phyloP scores from a whole-genome alignment of 2,329 filamentous ascomycete genomes.

The Pseudocercospora crystallina region DNA sequence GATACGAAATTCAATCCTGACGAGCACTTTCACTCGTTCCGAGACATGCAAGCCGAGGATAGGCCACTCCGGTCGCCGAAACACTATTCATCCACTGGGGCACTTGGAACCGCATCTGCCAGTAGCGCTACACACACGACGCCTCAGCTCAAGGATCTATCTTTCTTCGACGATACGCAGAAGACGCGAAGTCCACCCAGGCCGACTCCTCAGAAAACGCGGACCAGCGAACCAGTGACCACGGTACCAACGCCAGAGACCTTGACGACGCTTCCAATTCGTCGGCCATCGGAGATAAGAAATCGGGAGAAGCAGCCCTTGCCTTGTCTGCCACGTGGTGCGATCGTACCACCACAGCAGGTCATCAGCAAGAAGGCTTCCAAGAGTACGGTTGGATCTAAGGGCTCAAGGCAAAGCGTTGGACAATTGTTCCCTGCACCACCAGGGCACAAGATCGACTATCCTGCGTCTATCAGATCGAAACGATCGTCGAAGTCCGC shows the following conservation, averaged over 20 bases:
- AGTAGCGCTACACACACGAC: slow-evolving; percentile 14
- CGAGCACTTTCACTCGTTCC: slow-evolving; percentile 11
- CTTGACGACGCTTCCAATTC: slow-evolving; percentile 5
- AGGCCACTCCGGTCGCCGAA: slow-evolving; percentile 13
- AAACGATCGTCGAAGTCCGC: slow-evolving; percentile 18
- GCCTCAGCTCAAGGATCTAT: slow-evolving; percentile 8
- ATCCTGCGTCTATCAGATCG: slow-evolving; percentile 12
- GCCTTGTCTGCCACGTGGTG: slow-evolving; percentile 6
- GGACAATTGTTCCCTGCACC: slow-evolving; percentile 14
- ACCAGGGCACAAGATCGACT: slow-evolving; percentile 3
- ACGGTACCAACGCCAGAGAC: slow-evolving; percentile 7
- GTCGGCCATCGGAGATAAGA: slow-evolving; percentile 12
- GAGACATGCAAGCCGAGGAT: background rate
- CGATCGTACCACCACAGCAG: slow-evolving; percentile 9
- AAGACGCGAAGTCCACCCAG: slow-evolving; percentile 2
- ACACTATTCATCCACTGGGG: slow-evolving; percentile 25
- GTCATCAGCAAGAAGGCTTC: slow-evolving; percentile 11
- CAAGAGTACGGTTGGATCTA: slow-evolving; percentile 9
- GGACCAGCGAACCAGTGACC: slow-evolving; percentile 1
- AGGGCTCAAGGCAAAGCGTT: slow-evolving; percentile 5
- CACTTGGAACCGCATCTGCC: slow-evolving; percentile 15
- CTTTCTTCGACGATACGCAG: background rate
- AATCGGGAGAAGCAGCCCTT: slow-evolving; percentile 19
- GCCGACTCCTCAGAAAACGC: background rate
- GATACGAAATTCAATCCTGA: slow-evolving; percentile 26